A percentile compares a stretch with the other conserved stretches of the same genome.
phyloP scores from a whole-genome alignment of 2,329 filamentous ascomycete species.

The Epichloe hybrida region DNA sequence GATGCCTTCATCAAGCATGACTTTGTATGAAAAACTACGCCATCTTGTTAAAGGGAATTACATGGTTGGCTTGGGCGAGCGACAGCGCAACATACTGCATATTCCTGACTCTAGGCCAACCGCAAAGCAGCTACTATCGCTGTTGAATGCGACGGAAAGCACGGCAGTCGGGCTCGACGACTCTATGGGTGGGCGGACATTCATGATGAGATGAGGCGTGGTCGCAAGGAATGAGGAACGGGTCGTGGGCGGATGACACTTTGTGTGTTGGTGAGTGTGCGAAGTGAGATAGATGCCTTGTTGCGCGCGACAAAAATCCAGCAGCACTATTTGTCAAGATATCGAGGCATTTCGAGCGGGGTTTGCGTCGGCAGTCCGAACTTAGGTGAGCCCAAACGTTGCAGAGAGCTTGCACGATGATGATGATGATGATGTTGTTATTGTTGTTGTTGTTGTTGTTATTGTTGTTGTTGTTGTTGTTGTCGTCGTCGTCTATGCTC shows the following conservation, averaged over 20 bases:
- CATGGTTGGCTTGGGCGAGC: neutral
- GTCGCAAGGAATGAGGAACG: neutral
- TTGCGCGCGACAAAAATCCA: neutral
- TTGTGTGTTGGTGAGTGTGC: neutral
- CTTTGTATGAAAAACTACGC: conserved; percentile 56
- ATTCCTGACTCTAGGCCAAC: conserved; percentile 80
- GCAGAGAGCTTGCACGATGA: neutral
- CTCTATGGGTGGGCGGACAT: conserved; percentile 78
- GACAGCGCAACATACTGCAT: conserved; percentile 45
- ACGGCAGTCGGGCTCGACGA: conserved; percentile 59
- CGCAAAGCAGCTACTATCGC: conserved; percentile 71
- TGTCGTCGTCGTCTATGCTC: neutral
- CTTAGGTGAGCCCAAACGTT: neutral
- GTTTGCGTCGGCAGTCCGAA: neutral
- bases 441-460: neutral
- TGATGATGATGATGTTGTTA: neutral
- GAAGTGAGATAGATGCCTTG: neutral
- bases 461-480: neutral
- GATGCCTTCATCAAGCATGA: conserved; percentile 54
- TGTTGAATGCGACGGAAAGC: conserved; percentile 75
- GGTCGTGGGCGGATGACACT: neutral
- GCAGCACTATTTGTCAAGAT: neutral
- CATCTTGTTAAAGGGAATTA: neutral
- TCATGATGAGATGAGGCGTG: conserved; percentile 46
- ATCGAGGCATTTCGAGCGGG: conserved; percentile 1